Conservation (phyloP, 352 stramenopile species). For the Phytopythium mirpurense region DNA sequence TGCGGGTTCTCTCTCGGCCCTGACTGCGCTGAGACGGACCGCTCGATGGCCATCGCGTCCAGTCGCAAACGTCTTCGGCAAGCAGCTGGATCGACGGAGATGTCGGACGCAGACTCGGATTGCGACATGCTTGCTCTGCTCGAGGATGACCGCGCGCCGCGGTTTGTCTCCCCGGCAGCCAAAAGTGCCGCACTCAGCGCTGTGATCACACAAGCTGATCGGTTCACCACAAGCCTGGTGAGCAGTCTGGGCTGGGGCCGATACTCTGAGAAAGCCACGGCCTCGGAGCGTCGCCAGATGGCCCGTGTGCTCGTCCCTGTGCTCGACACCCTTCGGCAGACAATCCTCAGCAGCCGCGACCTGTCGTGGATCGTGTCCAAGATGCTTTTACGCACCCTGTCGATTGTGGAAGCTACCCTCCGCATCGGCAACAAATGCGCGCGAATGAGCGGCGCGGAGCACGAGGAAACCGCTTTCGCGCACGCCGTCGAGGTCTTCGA, state of each 20-base stretch:
- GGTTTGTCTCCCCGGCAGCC: conserved; percentile 25
- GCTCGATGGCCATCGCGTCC: neutral
- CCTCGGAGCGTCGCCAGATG: neutral
- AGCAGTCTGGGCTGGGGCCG: neutral
- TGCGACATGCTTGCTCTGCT: neutral
- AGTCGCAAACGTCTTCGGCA: conserved; percentile 14
- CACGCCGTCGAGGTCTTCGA: conserved; percentile 11
- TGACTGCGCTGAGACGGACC: neutral
- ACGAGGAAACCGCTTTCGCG: neutral
- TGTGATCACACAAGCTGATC: conserved; percentile 32
- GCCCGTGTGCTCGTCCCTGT: conserved; percentile 5
- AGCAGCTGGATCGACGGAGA: neutral
- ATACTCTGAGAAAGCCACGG: neutral
- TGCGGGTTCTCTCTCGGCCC: neutral
- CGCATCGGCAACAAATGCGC: conserved; percentile 30
- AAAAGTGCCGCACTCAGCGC: conserved; percentile 29
- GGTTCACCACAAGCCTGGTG: conserved; percentile 4
- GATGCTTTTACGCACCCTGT: conserved; percentile 37
- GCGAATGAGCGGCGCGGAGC: neutral
- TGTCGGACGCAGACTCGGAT: conserved; percentile 19
- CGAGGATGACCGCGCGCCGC: conserved; percentile 16
- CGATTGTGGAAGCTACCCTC: conserved; percentile 36
- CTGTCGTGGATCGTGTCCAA: conserved; percentile 30
- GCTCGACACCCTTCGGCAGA: conserved; percentile 22
- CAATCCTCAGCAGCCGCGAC: conserved; percentile 25